phyloP scores from a whole-genome alignment of 441 rosid species.

The Raphanus hybrid region DNA sequence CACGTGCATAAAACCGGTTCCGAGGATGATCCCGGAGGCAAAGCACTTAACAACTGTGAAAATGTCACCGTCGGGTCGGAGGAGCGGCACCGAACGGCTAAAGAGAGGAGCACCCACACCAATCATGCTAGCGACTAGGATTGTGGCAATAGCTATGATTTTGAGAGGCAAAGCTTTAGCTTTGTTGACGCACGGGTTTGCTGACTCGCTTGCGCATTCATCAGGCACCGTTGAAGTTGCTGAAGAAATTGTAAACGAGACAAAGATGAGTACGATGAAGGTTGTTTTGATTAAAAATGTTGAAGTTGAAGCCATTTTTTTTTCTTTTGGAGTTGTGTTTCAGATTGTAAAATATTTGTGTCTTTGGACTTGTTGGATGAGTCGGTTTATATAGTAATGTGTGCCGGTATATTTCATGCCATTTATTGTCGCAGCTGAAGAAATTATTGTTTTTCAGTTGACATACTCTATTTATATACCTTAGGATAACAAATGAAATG shows the following conservation, averaged over 20 bases:
- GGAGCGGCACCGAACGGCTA: slow-evolving; percentile 48
- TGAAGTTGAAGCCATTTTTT: slow-evolving; percentile 31
- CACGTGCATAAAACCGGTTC: slow-evolving; percentile 72
- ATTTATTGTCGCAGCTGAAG: too few species aligned
- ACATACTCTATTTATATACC: too few species aligned
- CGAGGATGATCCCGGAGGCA: slow-evolving; percentile 60
- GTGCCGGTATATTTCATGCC: too few species aligned
- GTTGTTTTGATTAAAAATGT: slow-evolving; percentile 35
- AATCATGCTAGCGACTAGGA: slow-evolving; percentile 53
- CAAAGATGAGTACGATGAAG: slow-evolving; percentile 40
- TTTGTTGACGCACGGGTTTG: slow-evolving; percentile 49
- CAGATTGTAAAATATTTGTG: too few species aligned
- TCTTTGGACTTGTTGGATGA: too few species aligned
- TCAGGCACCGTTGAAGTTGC: slow-evolving; percentile 31
- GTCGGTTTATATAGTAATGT: too few species aligned
- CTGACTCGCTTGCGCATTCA: slow-evolving; percentile 43
- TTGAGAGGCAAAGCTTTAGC: slow-evolving; percentile 51
- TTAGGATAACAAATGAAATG: too few species aligned
- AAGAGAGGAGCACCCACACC: slow-evolving; percentile 56
- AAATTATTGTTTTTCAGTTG: too few species aligned
- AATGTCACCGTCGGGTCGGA: slow-evolving; percentile 51
- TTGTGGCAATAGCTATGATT: slow-evolving; percentile 52
- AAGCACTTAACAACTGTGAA: slow-evolving; percentile 54
- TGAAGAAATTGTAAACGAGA: slow-evolving; percentile 41
- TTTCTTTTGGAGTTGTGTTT: too few species aligned